Evolutionary conservation across 768 basidiomycete species (phyloP).

Genomic region (Lentinula sp.): DNA sequence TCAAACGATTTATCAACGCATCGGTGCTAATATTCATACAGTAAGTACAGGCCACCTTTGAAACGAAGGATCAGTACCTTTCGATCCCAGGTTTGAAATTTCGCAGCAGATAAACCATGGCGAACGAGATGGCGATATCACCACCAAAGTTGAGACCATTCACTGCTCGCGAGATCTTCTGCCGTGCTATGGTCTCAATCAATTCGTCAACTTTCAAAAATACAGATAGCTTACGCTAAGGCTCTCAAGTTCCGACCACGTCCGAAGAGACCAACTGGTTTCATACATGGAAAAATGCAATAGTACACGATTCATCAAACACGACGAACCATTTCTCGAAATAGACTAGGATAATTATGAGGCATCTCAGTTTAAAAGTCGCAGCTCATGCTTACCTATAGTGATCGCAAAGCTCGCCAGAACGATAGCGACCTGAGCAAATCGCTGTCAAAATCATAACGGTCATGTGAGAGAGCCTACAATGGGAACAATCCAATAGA

Average conservation of each 20-base stretch:
- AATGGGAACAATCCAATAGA: neutral
- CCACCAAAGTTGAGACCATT: neutral
- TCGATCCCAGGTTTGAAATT: neutral
- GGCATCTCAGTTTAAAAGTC: neutral
- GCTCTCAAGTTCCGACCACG: neutral
- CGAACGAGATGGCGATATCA: constrained; percentile 1
- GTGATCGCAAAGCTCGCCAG: neutral
- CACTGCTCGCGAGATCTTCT: neutral
- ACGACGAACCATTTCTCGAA: neutral
- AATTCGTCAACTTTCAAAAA: neutral
- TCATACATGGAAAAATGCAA: neutral
- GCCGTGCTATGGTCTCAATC: neutral
- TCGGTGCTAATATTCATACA: neutral
- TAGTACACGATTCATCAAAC: neutral
- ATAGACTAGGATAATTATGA: neutral
- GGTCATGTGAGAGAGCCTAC: neutral
- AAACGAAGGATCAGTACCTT: neutral
- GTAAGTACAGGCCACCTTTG: neutral
- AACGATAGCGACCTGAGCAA: neutral
- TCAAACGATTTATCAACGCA: constrained; percentile 1
- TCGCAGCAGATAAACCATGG: neutral
- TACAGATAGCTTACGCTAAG: neutral
- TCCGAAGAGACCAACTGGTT: constrained; percentile 1
- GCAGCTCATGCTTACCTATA: neutral
- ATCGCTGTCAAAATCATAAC: neutral